Percentiles rank a stretch among this genome's conserved stretches.
These are phyloP conservation scores for Globisporangium emineosum DNA, from an alignment of 352 stramenopile genomes.

Conservation along the genomic window DNA sequence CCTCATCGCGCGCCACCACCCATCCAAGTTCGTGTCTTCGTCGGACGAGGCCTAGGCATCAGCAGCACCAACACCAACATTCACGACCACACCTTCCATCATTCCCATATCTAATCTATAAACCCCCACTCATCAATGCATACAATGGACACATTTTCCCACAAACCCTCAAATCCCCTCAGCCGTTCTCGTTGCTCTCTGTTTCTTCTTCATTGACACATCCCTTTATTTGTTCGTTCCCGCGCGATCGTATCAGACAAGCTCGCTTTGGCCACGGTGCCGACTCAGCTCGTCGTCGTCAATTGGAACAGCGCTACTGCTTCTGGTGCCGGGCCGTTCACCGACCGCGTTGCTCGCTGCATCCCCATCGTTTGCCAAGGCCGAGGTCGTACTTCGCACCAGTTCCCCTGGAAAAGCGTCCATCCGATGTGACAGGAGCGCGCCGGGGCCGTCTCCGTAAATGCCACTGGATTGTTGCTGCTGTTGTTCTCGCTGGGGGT, in stretches of 20 bases:
- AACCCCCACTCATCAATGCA: background rate
- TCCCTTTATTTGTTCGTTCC: background rate
- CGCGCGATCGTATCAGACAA: conserved; percentile 3
- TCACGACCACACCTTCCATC: conserved; percentile 2
- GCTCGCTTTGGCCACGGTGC: conserved; percentile 12
- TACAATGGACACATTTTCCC: background rate
- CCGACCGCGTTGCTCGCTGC: background rate
- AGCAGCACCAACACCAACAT: background rate
- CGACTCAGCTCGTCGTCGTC: conserved; percentile 7
- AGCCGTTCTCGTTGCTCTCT: background rate
- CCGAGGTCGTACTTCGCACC: background rate
- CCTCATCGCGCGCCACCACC: conserved; percentile 63
- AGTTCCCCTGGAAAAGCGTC: background rate
- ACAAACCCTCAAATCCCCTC: background rate
- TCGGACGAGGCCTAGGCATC: conserved; percentile 21
- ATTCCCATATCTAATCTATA: background rate
- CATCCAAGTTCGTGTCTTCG: conserved; percentile 41
- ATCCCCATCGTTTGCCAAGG: background rate
- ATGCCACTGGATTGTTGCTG: background rate
- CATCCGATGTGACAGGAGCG: conserved; percentile 5
- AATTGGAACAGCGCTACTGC: background rate
- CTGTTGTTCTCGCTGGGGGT: background rate
- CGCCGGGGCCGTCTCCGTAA: conserved; percentile 13
- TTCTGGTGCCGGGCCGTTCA: conserved; percentile 5
- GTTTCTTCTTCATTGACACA: background rate